Evolutionary conservation across 176 grass and related monocot species (phyloP).

Genomic region (Eragrostis nindensis): DNA sequence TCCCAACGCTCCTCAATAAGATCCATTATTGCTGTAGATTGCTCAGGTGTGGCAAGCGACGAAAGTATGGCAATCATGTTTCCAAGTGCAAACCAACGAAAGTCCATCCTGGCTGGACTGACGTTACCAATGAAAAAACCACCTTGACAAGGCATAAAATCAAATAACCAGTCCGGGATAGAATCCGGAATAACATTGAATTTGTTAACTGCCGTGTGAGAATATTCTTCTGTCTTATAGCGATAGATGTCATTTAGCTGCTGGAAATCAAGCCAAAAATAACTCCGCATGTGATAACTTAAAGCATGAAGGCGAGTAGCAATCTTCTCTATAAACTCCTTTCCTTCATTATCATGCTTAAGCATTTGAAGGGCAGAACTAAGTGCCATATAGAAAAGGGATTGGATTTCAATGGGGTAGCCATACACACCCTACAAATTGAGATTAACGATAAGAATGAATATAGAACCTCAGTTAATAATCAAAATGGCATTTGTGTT

Average conservation of each 20-base stretch:
- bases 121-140: slow-evolving; percentile 84
- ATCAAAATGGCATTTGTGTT: not conserved
- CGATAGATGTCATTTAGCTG: slow-evolving; percentile 84
- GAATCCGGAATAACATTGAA: slow-evolving; percentile 88
- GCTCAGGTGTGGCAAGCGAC: slow-evolving; percentile 73
- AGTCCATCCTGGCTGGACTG: slow-evolving; percentile 84
- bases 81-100: slow-evolving; percentile 77
- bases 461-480: slow-evolving; percentile 15
- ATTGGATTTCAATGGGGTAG: slow-evolving; percentile 79
- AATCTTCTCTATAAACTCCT: slow-evolving; percentile 69
- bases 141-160: slow-evolving; percentile 79
- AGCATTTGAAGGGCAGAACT: slow-evolving; percentile 67
- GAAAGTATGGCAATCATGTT: slow-evolving; percentile 81
- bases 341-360: slow-evolving; percentile 74
- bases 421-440: slow-evolving; percentile 74
- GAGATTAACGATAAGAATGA: slow-evolving; percentile 6
- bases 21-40: slow-evolving; percentile 78
- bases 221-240: slow-evolving; percentile 85
- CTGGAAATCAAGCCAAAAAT: slow-evolving; percentile 87
- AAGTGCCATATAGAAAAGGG: slow-evolving; percentile 84
- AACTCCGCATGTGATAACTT: slow-evolving; percentile 86
- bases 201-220: slow-evolving; percentile 81
- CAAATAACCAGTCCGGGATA: slow-evolving; percentile 79
- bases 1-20: slow-evolving; percentile 87
- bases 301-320: slow-evolving; percentile 74